A percentile compares a stretch with the other conserved stretches of the same genome.
Evolutionary conservation across 805 yeast species (phyloP).

Genomic region (Debaryomyces hansenii): DNA sequence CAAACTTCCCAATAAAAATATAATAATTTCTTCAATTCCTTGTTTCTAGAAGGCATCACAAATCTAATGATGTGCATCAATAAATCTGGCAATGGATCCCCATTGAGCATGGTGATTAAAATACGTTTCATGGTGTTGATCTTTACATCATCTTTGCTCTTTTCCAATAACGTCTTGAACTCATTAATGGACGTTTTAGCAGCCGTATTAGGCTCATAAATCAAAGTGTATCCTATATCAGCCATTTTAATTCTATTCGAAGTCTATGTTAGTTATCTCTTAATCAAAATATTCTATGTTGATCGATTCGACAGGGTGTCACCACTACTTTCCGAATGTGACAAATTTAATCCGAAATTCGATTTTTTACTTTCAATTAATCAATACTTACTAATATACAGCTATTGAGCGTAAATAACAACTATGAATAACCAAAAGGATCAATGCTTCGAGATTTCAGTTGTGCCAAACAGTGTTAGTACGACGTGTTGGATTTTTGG

Average conservation of each 20-base stretch:
- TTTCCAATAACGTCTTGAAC: conserved; percentile 76
- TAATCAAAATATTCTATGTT: neutral
- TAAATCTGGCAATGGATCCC: conserved; percentile 88
- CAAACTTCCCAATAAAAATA: conserved; percentile 98
- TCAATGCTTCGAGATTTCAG: neutral
- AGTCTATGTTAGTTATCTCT: neutral
- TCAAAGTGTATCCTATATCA: conserved; percentile 67
- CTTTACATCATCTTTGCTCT: conserved; percentile 85
- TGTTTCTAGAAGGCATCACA: conserved; percentile 93
- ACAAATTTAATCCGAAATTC: neutral
- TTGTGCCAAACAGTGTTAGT: neutral
- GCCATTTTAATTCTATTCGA: conserved; percentile 10
- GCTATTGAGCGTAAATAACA: neutral
- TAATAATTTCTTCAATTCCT: conserved; percentile 86
- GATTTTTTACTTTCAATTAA: neutral
- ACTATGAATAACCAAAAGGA: neutral
- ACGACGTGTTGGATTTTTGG: conserved; percentile 18
- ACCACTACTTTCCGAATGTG: neutral
- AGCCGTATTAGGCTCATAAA: conserved; percentile 73
- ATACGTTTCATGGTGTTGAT: conserved; percentile 88
- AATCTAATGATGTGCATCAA: conserved; percentile 96
- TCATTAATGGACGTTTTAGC: conserved; percentile 66
- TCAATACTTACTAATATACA: neutral
- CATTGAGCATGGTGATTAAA: conserved; percentile 82
- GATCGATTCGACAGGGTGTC: neutral